Conservation (phyloP, 345 rosid species). For the Iberis pinnata region DNA sequence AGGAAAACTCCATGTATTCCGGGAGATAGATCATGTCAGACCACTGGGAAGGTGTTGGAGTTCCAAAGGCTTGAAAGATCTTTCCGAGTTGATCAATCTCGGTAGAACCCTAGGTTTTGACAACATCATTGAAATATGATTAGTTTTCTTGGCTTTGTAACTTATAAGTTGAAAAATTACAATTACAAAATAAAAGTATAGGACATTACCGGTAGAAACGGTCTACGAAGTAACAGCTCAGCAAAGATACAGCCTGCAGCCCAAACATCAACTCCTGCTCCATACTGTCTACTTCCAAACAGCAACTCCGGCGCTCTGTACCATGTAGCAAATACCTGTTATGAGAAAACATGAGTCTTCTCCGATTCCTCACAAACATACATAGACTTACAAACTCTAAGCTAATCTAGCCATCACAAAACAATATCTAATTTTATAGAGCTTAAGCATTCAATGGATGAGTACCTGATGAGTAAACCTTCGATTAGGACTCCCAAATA, state of each 20-base stretch:
- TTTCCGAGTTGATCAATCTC: slow-evolving; percentile 56
- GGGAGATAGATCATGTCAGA: slow-evolving; percentile 52
- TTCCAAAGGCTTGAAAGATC: slow-evolving; percentile 53
- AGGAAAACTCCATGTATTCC: slow-evolving; percentile 47
- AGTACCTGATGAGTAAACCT: slow-evolving; percentile 55
- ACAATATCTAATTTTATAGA: not conserved
- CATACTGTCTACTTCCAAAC: slow-evolving; percentile 52
- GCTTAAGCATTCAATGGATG: not conserved
- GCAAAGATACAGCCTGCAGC: slow-evolving; percentile 63
- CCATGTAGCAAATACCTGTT: slow-evolving; percentile 57
- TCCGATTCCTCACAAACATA: too few relatives aligned
- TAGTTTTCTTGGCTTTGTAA: not conserved
- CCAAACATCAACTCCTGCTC: slow-evolving; percentile 58
- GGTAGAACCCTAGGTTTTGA: slow-evolving; percentile 34
- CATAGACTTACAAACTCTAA: too few relatives aligned
- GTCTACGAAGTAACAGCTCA: slow-evolving; percentile 47
- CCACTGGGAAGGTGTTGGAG: slow-evolving; percentile 50
- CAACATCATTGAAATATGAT: not conserved
- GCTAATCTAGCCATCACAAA: not conserved
- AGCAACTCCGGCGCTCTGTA: slow-evolving; percentile 56
- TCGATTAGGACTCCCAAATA: slow-evolving; percentile 59
- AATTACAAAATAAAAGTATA: not conserved
- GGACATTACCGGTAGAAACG: slow-evolving; percentile 41
- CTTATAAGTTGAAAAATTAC: not conserved
- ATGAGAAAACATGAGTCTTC: not conserved